A percentile compares a stretch with the other conserved stretches of the same genome.
Evolutionary conservation across 1,284 basidiomycete genomes (phyloP).

Genomic region (Pisolithus thermaeus): DNA sequence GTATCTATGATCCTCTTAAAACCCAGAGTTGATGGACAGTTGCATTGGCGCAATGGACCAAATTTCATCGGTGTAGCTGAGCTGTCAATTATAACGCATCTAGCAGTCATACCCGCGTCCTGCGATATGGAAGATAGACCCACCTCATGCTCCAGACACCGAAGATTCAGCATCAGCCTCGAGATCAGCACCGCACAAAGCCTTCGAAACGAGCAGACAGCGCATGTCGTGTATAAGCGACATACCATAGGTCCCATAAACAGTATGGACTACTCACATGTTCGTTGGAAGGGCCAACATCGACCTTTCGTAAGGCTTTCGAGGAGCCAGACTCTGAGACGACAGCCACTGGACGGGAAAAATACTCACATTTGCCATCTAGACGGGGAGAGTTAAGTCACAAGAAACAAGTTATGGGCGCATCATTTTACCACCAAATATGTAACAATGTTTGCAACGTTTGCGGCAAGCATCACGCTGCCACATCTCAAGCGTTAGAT

Average conservation of each 20-base stretch:
- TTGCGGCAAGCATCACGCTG: constrained; percentile 1
- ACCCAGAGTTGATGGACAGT: no score
- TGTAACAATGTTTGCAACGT: neutral
- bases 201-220: constrained; percentile 12
- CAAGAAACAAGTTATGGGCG: neutral
- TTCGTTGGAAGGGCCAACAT: neutral
- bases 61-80: no score
- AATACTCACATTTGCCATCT: neutral
- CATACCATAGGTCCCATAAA: neutral
- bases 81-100: no score
- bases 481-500: neutral
- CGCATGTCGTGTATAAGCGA: neutral
- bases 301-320: neutral
- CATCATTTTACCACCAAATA: neutral
- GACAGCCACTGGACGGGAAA: no score
- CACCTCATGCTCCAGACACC: constrained; percentile 20
- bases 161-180: constrained; percentile 36
- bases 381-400: neutral
- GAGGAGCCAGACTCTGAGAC: neutral
- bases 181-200: constrained; percentile 36
- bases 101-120: neutral
- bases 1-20: no score
- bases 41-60: no score
- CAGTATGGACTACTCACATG: neutral
- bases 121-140: neutral